These are phyloP conservation scores for Phoenix dactylifera DNA, from an alignment of 176 grass and related monocot species.

Conservation along the genomic window DNA sequence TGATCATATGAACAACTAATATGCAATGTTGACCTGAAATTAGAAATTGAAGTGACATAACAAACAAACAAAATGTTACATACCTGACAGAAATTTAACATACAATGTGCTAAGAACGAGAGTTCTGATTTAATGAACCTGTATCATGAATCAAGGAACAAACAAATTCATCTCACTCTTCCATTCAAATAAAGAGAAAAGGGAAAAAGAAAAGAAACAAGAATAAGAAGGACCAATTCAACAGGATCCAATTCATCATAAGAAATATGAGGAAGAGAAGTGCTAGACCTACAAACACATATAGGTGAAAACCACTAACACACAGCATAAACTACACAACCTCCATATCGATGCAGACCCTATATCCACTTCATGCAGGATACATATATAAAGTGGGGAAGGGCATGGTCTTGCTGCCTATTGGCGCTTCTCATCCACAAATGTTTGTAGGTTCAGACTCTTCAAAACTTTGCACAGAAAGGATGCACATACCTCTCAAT, in stretches of 20 bases:
- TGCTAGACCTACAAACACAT: neutral
- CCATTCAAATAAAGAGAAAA: no score
- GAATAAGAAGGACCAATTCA: conserved; percentile 11
- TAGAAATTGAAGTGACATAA: neutral
- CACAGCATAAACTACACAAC: no score
- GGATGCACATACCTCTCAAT: conserved; percentile 28
- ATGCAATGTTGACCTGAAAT: no score
- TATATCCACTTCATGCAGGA: no score
- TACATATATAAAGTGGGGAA: no score
- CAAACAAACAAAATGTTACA: neutral
- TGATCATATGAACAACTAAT: neutral
- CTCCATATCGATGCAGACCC: no score
- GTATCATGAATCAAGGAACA: neutral
- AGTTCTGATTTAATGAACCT: conserved; percentile 43
- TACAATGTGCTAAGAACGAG: conserved; percentile 52
- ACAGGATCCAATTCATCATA: conserved; percentile 2
- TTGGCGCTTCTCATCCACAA: no score
- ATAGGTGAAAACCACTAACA: no score
- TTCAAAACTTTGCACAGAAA: no score
- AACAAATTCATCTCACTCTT: no score
- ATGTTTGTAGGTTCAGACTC: no score
- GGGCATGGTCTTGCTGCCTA: no score
- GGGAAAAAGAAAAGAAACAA: conserved; percentile 5
- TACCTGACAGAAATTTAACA: conserved; percentile 81
- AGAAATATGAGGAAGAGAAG: neutral